A percentile compares a stretch with the other conserved stretches of the same genome.
phyloP scores from a whole-genome alignment of 164 flowering plant species.

The Echeveria elegans region DNA sequence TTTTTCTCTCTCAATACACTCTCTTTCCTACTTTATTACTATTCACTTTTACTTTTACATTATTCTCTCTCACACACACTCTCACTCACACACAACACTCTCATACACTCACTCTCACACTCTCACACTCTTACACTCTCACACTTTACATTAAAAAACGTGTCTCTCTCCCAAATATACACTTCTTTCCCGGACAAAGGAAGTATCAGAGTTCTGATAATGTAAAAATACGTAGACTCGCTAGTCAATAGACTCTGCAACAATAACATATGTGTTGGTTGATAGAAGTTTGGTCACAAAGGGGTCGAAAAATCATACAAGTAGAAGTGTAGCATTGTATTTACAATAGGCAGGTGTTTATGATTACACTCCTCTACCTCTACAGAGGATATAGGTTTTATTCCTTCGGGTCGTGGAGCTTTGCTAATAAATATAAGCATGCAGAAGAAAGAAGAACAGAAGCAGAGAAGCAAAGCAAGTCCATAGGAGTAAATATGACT shows the following conservation, averaged over 20 bases:
- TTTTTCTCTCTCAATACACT: no score
- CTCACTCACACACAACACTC: no score
- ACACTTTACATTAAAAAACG: no score
- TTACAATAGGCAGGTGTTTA: slow-evolving; percentile 3
- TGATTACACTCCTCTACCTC: not conserved
- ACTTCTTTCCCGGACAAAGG: no score
- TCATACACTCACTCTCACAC: no score
- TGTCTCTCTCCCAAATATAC: no score
- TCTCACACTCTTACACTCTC: no score
- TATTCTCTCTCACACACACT: no score
- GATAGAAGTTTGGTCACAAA: not conserved
- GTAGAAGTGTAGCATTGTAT: not conserved
- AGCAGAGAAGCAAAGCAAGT: slow-evolving; percentile 76
- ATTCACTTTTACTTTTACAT: no score
- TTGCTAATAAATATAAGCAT: slow-evolving; percentile 57
- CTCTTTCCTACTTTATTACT: no score
- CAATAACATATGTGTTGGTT: not conserved
- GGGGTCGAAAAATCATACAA: not conserved
- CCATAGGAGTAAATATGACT: slow-evolving; percentile 40
- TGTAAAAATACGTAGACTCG: not conserved
- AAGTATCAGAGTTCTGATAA: no score
- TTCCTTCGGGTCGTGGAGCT: slow-evolving; percentile 36
- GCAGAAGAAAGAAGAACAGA: slow-evolving; percentile 63
- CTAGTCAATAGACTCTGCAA: not conserved
- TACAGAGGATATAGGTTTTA: not conserved